Evolutionary conservation across 192 early-diverging fungal genomes (phyloP).

Genomic region (Phycomyces nitens): DNA sequence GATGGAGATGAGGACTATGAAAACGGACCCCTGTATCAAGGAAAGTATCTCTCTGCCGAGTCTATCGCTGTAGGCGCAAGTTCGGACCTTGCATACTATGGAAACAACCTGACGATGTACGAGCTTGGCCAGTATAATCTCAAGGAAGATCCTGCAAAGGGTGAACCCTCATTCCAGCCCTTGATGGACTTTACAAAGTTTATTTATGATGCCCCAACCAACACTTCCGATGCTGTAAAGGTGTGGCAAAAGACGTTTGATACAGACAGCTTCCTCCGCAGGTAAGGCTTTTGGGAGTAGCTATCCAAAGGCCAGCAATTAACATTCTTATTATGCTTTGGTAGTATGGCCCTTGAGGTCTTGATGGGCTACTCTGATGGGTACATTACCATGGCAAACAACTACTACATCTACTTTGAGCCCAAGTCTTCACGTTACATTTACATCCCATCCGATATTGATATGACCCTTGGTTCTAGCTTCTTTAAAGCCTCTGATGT

Average conservation of each 20-base stretch:
- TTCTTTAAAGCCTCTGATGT: constrained; percentile 5
- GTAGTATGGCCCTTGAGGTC: constrained; percentile 36
- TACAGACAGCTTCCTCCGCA: constrained; percentile 20
- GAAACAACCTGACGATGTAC: constrained; percentile 8
- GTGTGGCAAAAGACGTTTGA: constrained; percentile 23
- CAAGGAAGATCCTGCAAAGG: constrained; percentile 12
- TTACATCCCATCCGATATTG: constrained; percentile 36
- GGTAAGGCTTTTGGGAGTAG: constrained; percentile 13
- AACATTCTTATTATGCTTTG: too few species aligned
- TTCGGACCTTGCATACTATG: constrained; percentile 8
- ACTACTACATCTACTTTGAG: constrained; percentile 41
- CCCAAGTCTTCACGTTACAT: constrained; percentile 34
- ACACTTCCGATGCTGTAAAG: constrained; percentile 7
- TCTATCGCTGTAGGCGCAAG: not conserved
- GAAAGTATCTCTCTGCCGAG: not conserved
- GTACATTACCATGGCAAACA: constrained; percentile 32
- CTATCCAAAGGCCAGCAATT: not conserved
- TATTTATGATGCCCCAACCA: constrained; percentile 19
- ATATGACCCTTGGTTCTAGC: constrained; percentile 35
- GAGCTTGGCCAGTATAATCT: constrained; percentile 10
- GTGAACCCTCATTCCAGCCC: constrained; percentile 4
- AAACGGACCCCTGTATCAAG: constrained; percentile 24
- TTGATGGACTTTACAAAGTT: constrained; percentile 29
- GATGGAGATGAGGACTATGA: constrained; percentile 22
- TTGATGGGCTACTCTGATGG: constrained; percentile 33